Conservation (phyloP, 805 yeast species). For the Kregervanrija pseudodelftensis region DNA sequence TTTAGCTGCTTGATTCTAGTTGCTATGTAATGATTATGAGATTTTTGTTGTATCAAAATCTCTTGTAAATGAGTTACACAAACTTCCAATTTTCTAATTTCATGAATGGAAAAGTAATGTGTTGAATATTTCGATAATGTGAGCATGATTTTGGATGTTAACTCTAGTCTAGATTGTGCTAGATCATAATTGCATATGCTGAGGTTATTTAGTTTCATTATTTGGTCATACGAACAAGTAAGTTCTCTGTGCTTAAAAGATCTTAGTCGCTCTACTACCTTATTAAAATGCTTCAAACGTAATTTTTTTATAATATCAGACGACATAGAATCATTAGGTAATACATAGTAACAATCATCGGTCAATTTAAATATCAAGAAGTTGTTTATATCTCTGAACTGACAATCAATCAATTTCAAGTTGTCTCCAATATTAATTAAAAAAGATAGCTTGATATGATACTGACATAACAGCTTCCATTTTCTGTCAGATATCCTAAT, state of each 20-base stretch:
- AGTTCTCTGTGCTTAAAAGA: conserved; percentile 9
- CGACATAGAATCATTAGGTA: conserved; percentile 11
- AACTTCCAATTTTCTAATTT: not conserved
- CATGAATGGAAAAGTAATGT: not conserved
- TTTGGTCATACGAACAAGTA: conserved; percentile 32
- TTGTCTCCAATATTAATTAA: conserved; percentile 28
- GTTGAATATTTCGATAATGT: not conserved
- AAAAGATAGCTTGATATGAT: conserved; percentile 24
- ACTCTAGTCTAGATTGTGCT: conserved; percentile 11
- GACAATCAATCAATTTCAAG: conserved; percentile 13
- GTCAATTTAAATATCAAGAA: conserved; percentile 22
- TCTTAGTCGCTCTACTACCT: not conserved
- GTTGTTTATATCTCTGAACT: conserved; percentile 16
- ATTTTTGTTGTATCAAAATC: not conserved
- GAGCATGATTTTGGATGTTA: conserved; percentile 1
- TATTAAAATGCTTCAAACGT: conserved; percentile 4
- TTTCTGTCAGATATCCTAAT: conserved; percentile 3
- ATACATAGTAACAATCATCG: conserved; percentile 28
- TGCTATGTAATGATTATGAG: not conserved
- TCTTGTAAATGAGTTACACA: not conserved
- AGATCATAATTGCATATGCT: conserved; percentile 31
- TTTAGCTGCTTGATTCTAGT: not conserved
- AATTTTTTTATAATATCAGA: conserved; percentile 9
- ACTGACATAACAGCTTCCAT: conserved; percentile 22
- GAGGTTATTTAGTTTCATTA: conserved; percentile 35